Evolutionary conservation across 192 early-diverging fungal genomes (phyloP), one percentile per base, ranked within the genome.

Genomic region (Backusella luteola): DNA sequence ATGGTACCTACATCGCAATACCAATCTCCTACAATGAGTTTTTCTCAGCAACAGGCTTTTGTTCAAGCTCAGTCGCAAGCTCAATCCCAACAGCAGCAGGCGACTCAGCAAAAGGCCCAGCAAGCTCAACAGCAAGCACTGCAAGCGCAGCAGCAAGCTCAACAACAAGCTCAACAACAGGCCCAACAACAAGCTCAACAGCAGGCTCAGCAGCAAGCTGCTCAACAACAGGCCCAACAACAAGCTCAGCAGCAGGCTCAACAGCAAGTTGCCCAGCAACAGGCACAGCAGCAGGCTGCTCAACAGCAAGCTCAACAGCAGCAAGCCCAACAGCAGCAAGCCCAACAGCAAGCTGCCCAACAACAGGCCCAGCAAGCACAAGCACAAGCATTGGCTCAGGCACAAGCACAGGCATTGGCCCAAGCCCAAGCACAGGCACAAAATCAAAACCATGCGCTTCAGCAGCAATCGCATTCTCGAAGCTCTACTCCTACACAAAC

Each of bases 261-360:
- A 34, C 59, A 63, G 19, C 67, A 70, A 2, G 34, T 23, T 17
- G 67, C 68, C 4, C 75, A 76, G 32, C 19, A 32, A 1, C 67
- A 76, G n/a, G 71, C 46, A 19, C 69, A 36, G 0, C 46, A 69
- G 3, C 44, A 66, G 26, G 14, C 67, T 1, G 14, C 34, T 0
- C 49, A 74, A 32, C 53, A 53, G 38, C 66, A 69, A 4, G 32
- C 42, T 4, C 68, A 70, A 34, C 19, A 49, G 3, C 49, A 32
- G 4, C 36, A 46, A 7, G 69, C 70, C 6, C 70, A 71, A 17
- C 29, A 71, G 26, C 29, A 38, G 3, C 36, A 49, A 14, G 74
- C 73, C 6, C 80, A 81, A 72, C 67, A 67, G 12, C 73, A 74
- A 29, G 53, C 59, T 38, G 79, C 80, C 15, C 80, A 81, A 34